These are phyloP conservation scores for Rubroboletus satanas DNA, from an alignment of 768 basidiomycete species.

Conservation along the genomic window DNA sequence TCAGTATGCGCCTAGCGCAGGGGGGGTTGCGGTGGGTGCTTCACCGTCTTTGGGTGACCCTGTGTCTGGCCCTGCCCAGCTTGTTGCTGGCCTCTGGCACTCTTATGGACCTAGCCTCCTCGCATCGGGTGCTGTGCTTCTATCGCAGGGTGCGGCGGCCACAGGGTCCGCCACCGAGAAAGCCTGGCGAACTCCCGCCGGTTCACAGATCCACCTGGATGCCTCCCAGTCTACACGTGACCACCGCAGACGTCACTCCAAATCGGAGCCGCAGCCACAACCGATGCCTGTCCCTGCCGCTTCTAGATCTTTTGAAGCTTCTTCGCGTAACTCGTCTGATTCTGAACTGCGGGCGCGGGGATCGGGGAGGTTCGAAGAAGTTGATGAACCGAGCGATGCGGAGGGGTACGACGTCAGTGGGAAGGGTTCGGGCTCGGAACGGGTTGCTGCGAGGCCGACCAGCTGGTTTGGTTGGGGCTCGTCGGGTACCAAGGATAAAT, in stretches of 20 bases:
- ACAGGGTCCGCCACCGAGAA: constrained; percentile 31
- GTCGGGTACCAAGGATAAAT: constrained; percentile 19
- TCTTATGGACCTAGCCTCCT: constrained; percentile 72
- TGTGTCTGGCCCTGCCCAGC: constrained; percentile 59
- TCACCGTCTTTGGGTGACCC: constrained; percentile 51
- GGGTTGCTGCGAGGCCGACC: constrained; percentile 27
- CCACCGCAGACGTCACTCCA: constrained; percentile 48
- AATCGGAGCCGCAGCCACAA: constrained; percentile 41
- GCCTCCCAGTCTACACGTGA: constrained; percentile 36
- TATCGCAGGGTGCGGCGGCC: constrained; percentile 49
- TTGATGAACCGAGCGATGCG: constrained; percentile 65
- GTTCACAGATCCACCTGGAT: constrained; percentile 30
- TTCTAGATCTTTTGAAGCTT: constrained; percentile 31
- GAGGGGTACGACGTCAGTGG: constrained; percentile 54
- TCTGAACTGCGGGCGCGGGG: constrained; percentile 46
- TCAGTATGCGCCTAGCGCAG: constrained; percentile 16
- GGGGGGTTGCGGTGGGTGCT: constrained; percentile 27
- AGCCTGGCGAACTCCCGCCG: constrained; percentile 28
- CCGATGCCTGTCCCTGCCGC: constrained; percentile 32
- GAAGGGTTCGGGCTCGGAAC: constrained; percentile 16
- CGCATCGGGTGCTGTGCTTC: constrained; percentile 60
- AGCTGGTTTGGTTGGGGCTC: constrained; percentile 35
- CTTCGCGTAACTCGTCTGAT: constrained; percentile 39
- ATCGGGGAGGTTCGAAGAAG: constrained; percentile 58
- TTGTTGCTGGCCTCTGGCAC: constrained; percentile 68